These are phyloP conservation scores for Trichoderma sp. DNA, from an alignment of 2,329 filamentous ascomycete genomes.

Conservation along the genomic window DNA sequence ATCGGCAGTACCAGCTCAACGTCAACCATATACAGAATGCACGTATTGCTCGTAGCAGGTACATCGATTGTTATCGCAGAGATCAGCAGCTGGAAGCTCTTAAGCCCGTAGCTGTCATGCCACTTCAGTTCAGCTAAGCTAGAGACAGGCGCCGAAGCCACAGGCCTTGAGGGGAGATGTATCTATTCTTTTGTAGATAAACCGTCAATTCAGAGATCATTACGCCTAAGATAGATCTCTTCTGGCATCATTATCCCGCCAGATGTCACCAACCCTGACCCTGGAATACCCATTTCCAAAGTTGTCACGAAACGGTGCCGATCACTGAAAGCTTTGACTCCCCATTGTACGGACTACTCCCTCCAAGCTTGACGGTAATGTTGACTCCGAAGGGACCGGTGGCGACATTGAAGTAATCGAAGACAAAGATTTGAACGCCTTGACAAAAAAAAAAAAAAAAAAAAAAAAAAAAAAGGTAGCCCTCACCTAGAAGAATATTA, in stretches of 20 bases:
- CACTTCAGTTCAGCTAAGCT: not conserved
- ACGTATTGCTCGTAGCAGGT: not conserved
- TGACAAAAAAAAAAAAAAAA: no score
- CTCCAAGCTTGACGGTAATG: no score
- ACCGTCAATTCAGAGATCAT: not conserved
- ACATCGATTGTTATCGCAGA: not conserved
- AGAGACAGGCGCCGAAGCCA: not conserved
- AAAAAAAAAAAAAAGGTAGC: no score
- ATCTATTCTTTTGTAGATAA: not conserved
- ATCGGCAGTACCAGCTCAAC: slow-evolving; percentile 37
- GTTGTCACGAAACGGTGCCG: not conserved
- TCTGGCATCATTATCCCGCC: slow-evolving; percentile 10
- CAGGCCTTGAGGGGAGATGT: not conserved
- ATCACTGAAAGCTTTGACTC: no score
- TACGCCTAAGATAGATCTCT: not conserved
- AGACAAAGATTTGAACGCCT: no score
- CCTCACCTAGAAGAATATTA: no score
- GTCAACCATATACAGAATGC: not conserved
- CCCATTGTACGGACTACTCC: no score
- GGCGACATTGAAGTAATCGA: no score
- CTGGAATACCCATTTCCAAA: not conserved
- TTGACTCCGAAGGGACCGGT: no score
- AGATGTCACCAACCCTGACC: slow-evolving; percentile 4
- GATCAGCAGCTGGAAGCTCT: slow-evolving; percentile 9
- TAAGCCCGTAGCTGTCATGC: slow-evolving; percentile 3